Evolutionary conservation across 73 alveolate genomes (phyloP).

Genomic region (Tetrahymena elliotti): DNA sequence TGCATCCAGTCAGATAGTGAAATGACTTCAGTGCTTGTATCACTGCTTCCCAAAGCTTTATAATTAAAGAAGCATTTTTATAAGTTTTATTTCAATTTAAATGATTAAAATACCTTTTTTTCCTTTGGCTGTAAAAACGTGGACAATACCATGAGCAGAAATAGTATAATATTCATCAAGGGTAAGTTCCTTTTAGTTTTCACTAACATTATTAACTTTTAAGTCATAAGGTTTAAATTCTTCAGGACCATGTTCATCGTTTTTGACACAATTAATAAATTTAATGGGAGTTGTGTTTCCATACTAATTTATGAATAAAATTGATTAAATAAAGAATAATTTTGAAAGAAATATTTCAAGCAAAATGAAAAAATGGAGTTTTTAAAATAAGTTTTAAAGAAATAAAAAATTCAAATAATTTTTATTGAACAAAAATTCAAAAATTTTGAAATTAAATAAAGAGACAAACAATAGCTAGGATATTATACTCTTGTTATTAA

Average conservation of each 20-base stretch:
- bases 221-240: conserved; percentile 79
- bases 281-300: conserved; percentile 87
- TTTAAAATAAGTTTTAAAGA: background rate
- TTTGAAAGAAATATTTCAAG: too few species aligned
- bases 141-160: conserved; percentile 87
- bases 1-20: conserved; percentile 98
- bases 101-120: conserved; percentile 44
- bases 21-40: conserved; percentile 90
- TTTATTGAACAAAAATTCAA: background rate
- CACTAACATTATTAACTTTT: conserved; percentile 65
- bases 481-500: too few species aligned
- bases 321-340: background rate
- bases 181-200: conserved; percentile 57
- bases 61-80: conserved; percentile 19
- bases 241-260: conserved; percentile 34
- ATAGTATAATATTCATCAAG: conserved; percentile 68
- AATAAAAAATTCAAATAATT: background rate
- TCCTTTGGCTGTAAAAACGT: conserved; percentile 74
- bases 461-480: too few species aligned
- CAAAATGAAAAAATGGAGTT: background rate
- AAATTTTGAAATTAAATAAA: background rate
- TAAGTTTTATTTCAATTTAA: background rate
- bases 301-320: conserved; percentile 52
- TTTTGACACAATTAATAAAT: conserved; percentile 72
- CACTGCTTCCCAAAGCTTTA: conserved; percentile 42